Evolutionary conservation across 352 stramenopile genomes (phyloP).

Genomic region (Globisporangium canariense): DNA sequence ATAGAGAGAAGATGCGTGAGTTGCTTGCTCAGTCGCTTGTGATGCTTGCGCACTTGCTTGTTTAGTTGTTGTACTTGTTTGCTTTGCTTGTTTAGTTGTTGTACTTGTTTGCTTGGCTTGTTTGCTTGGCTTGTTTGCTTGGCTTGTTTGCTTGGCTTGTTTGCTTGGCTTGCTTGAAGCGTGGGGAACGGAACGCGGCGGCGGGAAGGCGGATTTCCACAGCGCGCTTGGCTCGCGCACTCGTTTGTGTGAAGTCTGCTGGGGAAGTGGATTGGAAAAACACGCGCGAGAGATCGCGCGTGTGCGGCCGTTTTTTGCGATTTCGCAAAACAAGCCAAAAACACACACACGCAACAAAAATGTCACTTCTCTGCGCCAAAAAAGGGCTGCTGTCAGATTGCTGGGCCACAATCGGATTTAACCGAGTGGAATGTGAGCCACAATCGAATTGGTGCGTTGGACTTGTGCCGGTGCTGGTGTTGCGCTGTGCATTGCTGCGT

Average conservation of each 20-base stretch:
- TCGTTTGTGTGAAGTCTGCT: too few relatives aligned
- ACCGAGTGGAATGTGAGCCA: too few relatives aligned
- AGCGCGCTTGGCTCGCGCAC: neutral
- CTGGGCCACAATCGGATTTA: too few relatives aligned
- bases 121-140: neutral
- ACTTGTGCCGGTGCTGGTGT: too few relatives aligned
- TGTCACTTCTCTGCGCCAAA: neutral
- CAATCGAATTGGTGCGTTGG: too few relatives aligned
- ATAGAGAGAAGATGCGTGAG: neutral
- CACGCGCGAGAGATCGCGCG: neutral
- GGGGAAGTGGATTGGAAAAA: too few relatives aligned
- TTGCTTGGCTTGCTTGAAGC: neutral
- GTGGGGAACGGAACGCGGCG: neutral
- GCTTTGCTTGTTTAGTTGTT: neutral
- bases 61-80: neutral
- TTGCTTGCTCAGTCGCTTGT: neutral
- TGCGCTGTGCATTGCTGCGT: too few relatives aligned
- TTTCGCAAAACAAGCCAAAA: neutral
- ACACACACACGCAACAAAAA: too few relatives aligned
- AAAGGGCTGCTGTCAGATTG: neutral
- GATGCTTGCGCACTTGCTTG: neutral
- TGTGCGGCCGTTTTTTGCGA: conserved; percentile 1
- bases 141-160: neutral
- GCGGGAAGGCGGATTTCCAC: neutral
- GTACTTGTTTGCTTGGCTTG: neutral